Base-by-base conservation (phyloP, 371 early-diverging fungal species). In the Mucor lusitanicus region DNA sequence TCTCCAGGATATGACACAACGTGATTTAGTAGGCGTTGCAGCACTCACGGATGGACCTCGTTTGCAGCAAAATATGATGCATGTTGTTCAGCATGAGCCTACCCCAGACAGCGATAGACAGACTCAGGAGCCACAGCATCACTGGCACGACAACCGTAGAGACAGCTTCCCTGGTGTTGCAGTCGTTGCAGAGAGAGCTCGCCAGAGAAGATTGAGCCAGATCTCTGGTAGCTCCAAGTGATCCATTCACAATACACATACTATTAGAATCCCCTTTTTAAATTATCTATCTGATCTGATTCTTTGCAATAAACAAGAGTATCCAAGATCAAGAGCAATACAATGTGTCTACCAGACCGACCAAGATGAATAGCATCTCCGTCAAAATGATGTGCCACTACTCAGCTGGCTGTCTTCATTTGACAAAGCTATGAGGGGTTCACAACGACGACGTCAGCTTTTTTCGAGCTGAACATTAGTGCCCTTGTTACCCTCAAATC, bases 21-120 rank as follows among this genome's bases (percentile, higher is more conserved):
- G 68, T 7, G 75, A 78, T 27, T 65, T 74, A 63, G 73, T 76
- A 2, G 79, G 76, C 30, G 64, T 67, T 1, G 74, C 66, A 19
- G 75, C 75, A 7, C 25, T 74, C 8, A 35, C 70, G n/a, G 54
- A 72, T 6, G 68, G 72, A 13, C 57, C 73, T 21, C 44, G 44
- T 11, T 32, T 74, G 4, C 81, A 74, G 19, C 78, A 76, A 12
- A 40, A 74, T 28, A 42, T 67, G 42, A 50, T 77, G 35, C 65
- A 64, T 33, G n/a, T 19, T 32, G 54, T 61, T 15, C 27, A 46
- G n/a, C 64, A 61, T 19, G 33, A 59, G n/a, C 48, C 69, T 23
- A 19, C 39, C 12, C 1, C 33, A 6, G 6, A n/a, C 28, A 32
- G 0, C 6, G 21, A 30, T 4, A 17, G 7, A 9, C 6, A 30